Evolutionary conservation across 2,329 filamentous ascomycete genomes (phyloP), one percentile per base, ranked within the genome.

Genomic region (Xylaria digitata): DNA sequence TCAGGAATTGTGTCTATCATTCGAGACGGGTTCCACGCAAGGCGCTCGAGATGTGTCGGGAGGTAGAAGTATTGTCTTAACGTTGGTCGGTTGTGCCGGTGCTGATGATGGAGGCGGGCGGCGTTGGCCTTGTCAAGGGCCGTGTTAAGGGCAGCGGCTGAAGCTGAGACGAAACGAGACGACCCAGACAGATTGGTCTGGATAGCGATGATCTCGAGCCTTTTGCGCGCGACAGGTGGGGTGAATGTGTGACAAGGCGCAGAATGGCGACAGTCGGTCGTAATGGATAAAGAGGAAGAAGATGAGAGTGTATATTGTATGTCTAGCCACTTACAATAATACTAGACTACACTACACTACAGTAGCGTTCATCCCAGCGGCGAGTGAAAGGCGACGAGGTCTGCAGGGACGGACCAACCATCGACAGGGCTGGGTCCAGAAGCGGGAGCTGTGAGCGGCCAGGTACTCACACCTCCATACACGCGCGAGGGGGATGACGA

Each of bases 351-450:
- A 30, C 37, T 19, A 55, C 37, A 30, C 11, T 55, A 55, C 69
- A 65, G 65, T 66, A 65, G 68, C 60, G 65, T 73, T 75, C 74
- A 74, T 74, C 68, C 68, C 72, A 73, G 67, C 61, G 70, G 68
- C 71, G 71, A 72, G 72, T 71, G 65, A 69, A 66, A 71, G 65
- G 60, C 68, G 55, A 70, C 70, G 68, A 64, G 64, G 61, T 48
- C 63, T 61, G 65, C 61, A 66, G 67, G 60, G 60, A 73, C 70
- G 71, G 73, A 70, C 74, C 74, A 76, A 75, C 74, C 74, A 76
- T 71, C 70, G 69, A 67, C 67, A 59, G 70, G 71, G 63, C 65
- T 73, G 71, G 71, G 69, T 73, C 71, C 71, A 72, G 72, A 74
- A 69, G 70, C 71, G 70, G 73, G 71, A 75, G 74, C 70, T 69